Conservation (phyloP, 176 grass and related monocot species). For the Guadua angustifolia region DNA sequence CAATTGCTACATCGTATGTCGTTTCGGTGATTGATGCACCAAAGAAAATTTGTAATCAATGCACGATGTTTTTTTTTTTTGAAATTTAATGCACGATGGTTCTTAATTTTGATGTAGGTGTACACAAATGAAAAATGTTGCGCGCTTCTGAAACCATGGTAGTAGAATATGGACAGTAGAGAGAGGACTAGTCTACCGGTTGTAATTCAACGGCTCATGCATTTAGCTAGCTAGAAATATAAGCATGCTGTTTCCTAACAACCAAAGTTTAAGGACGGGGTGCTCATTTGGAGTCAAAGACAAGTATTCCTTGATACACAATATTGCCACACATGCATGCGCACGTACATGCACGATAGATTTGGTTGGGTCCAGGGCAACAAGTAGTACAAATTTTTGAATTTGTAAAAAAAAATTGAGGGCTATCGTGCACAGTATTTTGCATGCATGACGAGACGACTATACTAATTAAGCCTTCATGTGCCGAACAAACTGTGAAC, state of each 20-base stretch:
- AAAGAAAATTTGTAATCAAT: no score
- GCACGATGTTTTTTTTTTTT: no score
- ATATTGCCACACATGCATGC: no score
- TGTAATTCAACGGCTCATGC: conserved; percentile 16
- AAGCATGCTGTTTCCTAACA: conserved; percentile 6
- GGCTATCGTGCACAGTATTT: no score
- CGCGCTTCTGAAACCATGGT: background rate
- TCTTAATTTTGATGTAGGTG: background rate
- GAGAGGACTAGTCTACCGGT: background rate
- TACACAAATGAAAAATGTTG: background rate
- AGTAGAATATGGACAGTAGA: background rate
- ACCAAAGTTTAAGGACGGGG: background rate
- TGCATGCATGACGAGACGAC: background rate
- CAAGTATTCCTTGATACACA: background rate
- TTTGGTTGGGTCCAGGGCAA: no score
- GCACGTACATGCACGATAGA: no score
- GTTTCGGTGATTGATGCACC: no score
- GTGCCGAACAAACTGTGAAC: background rate
- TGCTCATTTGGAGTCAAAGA: background rate
- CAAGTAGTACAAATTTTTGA: no score
- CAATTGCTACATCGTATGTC: background rate
- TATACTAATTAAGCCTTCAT: background rate
- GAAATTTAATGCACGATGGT: no score
- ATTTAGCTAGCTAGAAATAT: background rate
- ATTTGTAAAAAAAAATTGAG: no score